Conservation (phyloP, 257 asterid species). For the Plantago elongata region DNA sequence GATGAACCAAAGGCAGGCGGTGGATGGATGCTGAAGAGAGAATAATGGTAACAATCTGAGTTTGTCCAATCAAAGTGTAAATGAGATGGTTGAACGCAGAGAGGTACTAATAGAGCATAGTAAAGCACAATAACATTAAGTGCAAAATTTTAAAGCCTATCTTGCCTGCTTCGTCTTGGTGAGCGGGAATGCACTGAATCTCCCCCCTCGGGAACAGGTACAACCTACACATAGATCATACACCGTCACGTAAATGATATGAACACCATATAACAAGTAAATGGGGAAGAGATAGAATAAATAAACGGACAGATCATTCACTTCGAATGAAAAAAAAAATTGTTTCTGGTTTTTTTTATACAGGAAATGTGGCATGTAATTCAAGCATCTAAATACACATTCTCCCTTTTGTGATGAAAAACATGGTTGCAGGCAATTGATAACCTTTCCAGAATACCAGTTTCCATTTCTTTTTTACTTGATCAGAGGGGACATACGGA, state of each 20-base stretch:
- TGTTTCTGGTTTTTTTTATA: no score
- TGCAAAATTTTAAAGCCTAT: background rate
- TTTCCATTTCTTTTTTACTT: no score
- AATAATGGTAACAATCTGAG: constrained; percentile 23
- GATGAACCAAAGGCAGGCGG: constrained; percentile 99
- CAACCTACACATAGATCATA: constrained; percentile 45
- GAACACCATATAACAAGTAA: constrained; percentile 14
- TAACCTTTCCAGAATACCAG: no score
- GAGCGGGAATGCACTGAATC: constrained; percentile 47
- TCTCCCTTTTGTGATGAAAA: no score
- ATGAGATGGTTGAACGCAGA: constrained; percentile 10
- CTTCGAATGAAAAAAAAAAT: no score
- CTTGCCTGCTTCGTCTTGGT: constrained; percentile 53
- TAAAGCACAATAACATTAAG: constrained; percentile 13
- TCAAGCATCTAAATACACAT: no score
- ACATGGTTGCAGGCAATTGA: no score
- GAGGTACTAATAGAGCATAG: constrained; percentile 5
- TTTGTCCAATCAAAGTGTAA: constrained; percentile 10
- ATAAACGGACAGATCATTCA: background rate
- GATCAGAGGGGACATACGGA: background rate
- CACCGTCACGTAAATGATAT: constrained; percentile 4
- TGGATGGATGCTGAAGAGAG: constrained; percentile 74
- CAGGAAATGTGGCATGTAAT: no score
- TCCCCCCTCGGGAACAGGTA: constrained; percentile 52
- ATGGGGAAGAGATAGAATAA: constrained; percentile 12